phyloP scores from a whole-genome alignment of 1,284 basidiomycete species.

The Apiotrichum mycotoxinovorans region DNA sequence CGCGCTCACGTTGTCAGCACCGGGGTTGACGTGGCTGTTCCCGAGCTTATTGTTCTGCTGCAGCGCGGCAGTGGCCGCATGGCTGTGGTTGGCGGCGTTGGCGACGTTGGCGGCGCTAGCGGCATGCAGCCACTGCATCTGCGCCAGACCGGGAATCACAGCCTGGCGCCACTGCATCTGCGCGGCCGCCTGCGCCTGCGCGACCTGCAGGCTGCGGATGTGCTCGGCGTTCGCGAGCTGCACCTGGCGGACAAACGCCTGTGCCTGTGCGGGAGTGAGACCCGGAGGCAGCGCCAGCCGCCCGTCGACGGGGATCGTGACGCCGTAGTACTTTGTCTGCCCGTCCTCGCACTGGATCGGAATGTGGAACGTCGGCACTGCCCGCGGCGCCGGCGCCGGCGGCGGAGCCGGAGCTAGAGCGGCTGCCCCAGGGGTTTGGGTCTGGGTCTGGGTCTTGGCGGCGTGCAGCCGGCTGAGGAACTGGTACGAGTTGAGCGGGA shows the following conservation, averaged over 20 bases:
- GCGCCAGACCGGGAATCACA: not conserved
- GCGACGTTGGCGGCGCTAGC: too few species aligned
- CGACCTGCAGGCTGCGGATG: not conserved
- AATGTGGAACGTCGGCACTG: not conserved
- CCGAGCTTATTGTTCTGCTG: too few species aligned
- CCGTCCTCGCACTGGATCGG: not conserved
- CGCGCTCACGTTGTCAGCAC: too few species aligned
- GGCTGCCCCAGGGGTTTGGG: too few species aligned
- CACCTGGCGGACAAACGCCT: not conserved
- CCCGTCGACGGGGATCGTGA: not conserved
- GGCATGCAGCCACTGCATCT: not conserved
- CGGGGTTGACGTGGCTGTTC: too few species aligned
- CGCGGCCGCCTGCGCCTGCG: not conserved
- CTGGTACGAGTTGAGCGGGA: too few species aligned
- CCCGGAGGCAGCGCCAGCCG: not conserved
- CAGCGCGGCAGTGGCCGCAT: too few species aligned
- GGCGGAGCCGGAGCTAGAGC: not conserved
- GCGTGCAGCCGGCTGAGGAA: too few species aligned
- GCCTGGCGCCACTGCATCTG: not conserved
- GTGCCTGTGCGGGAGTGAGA: not conserved
- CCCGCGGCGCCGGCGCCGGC: not conserved
- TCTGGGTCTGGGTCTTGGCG: too few species aligned
- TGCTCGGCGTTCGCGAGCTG: not conserved
- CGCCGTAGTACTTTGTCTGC: not conserved
- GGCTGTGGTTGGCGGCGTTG: too few species aligned